These are phyloP conservation scores for Plasmodium berghei DNA, from an alignment of 169 alveolate genomes.

Conservation along the genomic window DNA sequence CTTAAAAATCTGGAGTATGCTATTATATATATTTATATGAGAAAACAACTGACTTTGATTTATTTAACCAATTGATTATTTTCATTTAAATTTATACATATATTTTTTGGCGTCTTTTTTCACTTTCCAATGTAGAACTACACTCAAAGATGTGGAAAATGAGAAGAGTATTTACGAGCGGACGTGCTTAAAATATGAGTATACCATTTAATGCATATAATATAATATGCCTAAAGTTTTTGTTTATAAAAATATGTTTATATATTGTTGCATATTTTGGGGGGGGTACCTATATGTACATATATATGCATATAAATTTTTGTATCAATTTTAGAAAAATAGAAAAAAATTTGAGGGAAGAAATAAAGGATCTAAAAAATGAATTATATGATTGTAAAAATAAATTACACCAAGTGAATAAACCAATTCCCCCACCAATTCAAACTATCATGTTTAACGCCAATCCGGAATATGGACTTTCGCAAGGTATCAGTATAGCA, in stretches of 20 bases:
- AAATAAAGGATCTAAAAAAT: conserved; percentile 57
- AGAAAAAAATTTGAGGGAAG: conserved; percentile 32
- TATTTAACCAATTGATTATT: background rate
- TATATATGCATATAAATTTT: background rate
- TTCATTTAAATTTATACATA: no score
- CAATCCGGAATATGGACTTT: background rate
- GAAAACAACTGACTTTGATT: background rate
- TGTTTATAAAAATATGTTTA: background rate
- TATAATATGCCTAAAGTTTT: background rate
- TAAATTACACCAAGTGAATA: conserved; percentile 25
- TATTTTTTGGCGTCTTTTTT: background rate
- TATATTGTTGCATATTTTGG: background rate
- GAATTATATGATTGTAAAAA: conserved; percentile 62
- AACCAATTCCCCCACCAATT: background rate
- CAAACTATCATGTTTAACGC: conserved; percentile 13
- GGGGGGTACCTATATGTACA: no score
- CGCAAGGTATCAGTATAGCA: conserved; percentile 3
- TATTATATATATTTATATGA: background rate
- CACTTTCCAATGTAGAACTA: conserved; percentile 20
- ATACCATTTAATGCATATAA: background rate
- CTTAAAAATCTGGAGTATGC: conserved; percentile 41
- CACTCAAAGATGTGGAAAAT: conserved; percentile 49
- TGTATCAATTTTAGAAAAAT: conserved; percentile 14
- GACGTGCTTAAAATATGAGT: conserved; percentile 59
- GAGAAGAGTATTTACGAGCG: conserved; percentile 54